Percentiles rank a stretch among this genome's conserved stretches.
These are phyloP conservation scores for Heracleum sosnowskyi DNA, from an alignment of 129 eudicot species.

Conservation along the genomic window DNA sequence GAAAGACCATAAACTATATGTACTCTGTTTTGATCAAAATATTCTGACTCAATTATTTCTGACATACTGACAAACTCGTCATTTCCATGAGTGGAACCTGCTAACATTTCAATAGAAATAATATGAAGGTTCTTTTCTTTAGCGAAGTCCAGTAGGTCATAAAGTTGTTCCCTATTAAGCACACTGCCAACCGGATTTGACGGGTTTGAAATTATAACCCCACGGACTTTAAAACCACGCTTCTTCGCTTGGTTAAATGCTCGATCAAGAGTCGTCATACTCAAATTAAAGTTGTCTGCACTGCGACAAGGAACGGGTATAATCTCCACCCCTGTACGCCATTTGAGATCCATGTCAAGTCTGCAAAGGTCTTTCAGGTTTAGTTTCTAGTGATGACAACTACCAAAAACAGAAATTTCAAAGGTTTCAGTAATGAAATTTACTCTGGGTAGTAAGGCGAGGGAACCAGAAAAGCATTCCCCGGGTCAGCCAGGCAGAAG, in stretches of 20 bases:
- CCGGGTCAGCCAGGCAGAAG: conserved; percentile 78
- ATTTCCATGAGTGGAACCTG: conserved; percentile 40
- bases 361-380: conserved; percentile 28
- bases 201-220: conserved; percentile 70
- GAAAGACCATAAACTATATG: conserved; percentile 69
- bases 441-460: conserved; percentile 85
- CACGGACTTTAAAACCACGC: conserved; percentile 74
- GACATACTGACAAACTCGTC: conserved; percentile 78
- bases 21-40: conserved; percentile 44
- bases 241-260: conserved; percentile 79
- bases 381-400: background rate
- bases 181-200: conserved; percentile 71
- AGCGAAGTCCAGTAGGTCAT: conserved; percentile 67
- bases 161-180: conserved; percentile 48
- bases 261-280: conserved; percentile 51
- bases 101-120: conserved; percentile 54
- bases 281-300: conserved; percentile 59
- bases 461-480: conserved; percentile 90
- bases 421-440: conserved; percentile 14
- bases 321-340: conserved; percentile 82
- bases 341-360: conserved; percentile 79
- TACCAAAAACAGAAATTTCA: background rate
- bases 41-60: conserved; percentile 53
- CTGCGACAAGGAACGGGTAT: conserved; percentile 92
- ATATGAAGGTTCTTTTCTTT: conserved; percentile 76